phyloP scores from a whole-genome alignment of 768 basidiomycete genomes.

The Lyophyllum shimeji region DNA sequence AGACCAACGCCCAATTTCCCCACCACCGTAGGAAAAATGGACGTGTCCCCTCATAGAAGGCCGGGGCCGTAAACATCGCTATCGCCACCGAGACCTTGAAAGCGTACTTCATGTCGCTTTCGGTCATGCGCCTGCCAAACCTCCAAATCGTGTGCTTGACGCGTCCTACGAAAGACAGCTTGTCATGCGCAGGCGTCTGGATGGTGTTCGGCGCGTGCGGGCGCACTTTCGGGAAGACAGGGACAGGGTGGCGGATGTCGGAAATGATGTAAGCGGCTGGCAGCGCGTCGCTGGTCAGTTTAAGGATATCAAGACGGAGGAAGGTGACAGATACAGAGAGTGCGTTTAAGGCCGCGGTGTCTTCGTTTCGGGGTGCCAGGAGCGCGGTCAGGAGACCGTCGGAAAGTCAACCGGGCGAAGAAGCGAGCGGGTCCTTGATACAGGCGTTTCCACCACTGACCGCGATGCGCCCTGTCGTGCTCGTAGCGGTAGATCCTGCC shows the following conservation, averaged over 20 bases:
- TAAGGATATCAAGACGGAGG: not conserved
- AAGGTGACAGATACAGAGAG: constrained; percentile 37
- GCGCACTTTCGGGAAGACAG: constrained; percentile 77
- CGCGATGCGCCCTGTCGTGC: constrained; percentile 38
- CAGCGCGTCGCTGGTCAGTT: not conserved
- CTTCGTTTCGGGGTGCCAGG: not conserved
- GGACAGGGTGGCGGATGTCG: constrained; percentile 45
- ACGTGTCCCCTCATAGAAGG: constrained; percentile 80
- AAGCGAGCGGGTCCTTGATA: constrained; percentile 19
- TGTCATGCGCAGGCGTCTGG: constrained; percentile 67
- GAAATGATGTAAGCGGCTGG: constrained; percentile 56
- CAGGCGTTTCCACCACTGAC: constrained; percentile 39
- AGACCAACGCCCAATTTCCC: constrained; percentile 96
- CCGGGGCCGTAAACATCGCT: constrained; percentile 81
- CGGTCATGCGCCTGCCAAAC: constrained; percentile 59
- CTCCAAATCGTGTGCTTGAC: constrained; percentile 74
- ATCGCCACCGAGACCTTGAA: constrained; percentile 86
- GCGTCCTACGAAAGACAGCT: constrained; percentile 60
- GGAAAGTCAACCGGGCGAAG: not conserved
- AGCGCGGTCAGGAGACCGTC: not conserved
- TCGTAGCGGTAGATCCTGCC: constrained; percentile 73
- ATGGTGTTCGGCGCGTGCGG: constrained; percentile 87
- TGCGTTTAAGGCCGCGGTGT: constrained; percentile 20
- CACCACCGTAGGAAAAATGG: constrained; percentile 77
- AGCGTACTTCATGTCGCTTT: constrained; percentile 83